Evolutionary conservation across 106 monocot genomes (phyloP).

Genomic region (Dendrobium officinale): DNA sequence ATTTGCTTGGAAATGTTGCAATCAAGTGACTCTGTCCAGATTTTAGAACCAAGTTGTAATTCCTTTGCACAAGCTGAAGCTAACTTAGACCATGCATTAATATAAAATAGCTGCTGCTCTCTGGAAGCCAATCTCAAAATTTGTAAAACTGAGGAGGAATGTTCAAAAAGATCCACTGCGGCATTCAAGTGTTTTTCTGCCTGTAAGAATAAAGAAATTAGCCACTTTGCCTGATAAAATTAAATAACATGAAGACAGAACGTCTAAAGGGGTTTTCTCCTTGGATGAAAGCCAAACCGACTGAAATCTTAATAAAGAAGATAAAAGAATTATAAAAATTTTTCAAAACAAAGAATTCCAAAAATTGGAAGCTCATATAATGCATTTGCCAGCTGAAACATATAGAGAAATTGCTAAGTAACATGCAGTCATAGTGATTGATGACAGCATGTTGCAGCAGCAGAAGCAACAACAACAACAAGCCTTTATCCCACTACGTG

Average conservation of each 20-base stretch:
- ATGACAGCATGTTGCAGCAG: no score
- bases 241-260: not conserved
- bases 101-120: constrained; percentile 44
- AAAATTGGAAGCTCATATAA: no score
- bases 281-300: not conserved
- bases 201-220: constrained; percentile 15
- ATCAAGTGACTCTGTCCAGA: constrained; percentile 40
- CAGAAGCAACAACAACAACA: no score
- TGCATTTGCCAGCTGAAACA: no score
- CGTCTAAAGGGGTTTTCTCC: not conserved
- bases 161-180: constrained; percentile 43
- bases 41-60: constrained; percentile 48
- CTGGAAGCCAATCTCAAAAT: constrained; percentile 28
- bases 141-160: constrained; percentile 26
- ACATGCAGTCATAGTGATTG: no score
- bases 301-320: not conserved
- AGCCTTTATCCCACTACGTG: no score
- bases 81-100: constrained; percentile 54
- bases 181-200: constrained; percentile 36
- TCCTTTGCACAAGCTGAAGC: constrained; percentile 42
- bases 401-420: no score
- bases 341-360: not conserved
- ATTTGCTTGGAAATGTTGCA: constrained; percentile 29
- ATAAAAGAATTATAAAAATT: not conserved
- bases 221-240: not conserved